Conservation (phyloP, 441 rosid species). For the Gossypium gossypioides region DNA sequence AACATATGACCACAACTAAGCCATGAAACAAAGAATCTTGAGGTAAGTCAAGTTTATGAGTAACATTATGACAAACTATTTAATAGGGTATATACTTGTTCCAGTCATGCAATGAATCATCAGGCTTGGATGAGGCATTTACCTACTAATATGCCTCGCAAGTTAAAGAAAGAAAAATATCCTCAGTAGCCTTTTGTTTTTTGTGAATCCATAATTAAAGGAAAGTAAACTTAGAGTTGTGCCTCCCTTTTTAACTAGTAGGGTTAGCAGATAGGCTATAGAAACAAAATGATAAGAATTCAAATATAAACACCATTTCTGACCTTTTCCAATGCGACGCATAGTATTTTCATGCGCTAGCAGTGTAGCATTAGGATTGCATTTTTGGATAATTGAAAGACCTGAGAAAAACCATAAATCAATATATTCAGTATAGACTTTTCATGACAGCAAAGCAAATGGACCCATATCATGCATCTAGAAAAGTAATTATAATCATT, state of each 20-base stretch:
- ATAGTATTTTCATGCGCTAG: conserved; percentile 70
- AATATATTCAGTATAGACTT: conserved; percentile 1
- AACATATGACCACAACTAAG: conserved; percentile 19
- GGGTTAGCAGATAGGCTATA: neutral
- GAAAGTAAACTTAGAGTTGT: neutral
- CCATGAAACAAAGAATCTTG: conserved; percentile 4
- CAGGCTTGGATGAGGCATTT: conserved; percentile 3
- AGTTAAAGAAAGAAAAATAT: neutral
- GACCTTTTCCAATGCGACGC: conserved; percentile 53
- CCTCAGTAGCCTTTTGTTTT: neutral
- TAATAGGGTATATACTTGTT: neutral
- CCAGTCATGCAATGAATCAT: neutral
- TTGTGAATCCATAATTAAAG: neutral
- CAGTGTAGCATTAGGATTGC: conserved; percentile 59
- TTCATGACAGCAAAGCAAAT: neutral
- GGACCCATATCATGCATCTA: neutral
- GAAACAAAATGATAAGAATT: neutral
- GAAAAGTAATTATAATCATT: neutral
- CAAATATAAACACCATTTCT: neutral
- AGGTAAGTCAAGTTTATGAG: neutral
- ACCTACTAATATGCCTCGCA: neutral
- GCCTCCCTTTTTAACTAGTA: neutral
- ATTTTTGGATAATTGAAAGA: conserved; percentile 67
- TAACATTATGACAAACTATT: neutral
- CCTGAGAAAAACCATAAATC: conserved; percentile 38